A percentile compares a stretch with the other conserved stretches of the same genome.
Evolutionary conservation across 2,329 filamentous ascomycete species (phyloP).

Genomic region (Escovopsis sp.): DNA sequence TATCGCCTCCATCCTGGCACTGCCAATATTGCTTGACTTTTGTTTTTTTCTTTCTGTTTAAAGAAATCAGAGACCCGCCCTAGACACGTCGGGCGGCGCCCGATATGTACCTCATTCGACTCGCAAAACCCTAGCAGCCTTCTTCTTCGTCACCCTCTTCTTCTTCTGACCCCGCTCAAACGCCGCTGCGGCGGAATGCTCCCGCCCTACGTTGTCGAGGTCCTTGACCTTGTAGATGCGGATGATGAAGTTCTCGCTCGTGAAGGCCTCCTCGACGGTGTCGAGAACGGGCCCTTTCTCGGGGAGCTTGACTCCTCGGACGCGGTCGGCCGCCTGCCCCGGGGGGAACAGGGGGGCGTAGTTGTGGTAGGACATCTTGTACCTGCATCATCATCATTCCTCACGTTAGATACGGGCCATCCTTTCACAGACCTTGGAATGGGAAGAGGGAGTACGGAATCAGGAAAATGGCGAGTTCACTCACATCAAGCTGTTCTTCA

Average conservation of each 20-base stretch:
- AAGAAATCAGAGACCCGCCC: background rate
- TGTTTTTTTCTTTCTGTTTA: no score
- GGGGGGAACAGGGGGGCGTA: slow-evolving; percentile 81
- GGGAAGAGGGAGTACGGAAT: no score
- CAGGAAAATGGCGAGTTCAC: no score
- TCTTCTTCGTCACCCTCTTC: slow-evolving; percentile 61
- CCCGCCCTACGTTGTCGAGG: slow-evolving; percentile 85
- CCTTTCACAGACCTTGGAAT: background rate
- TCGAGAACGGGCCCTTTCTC: slow-evolving; percentile 71
- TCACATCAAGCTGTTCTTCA: slow-evolving; percentile 99
- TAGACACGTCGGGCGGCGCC: background rate
- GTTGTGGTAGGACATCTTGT: slow-evolving; percentile 99
- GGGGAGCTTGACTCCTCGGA: slow-evolving; percentile 69
- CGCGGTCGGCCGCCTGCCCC: slow-evolving; percentile 80
- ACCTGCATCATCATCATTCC: slow-evolving; percentile 56
- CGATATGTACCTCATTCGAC: slow-evolving; percentile 42
- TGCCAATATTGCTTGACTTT: no score
- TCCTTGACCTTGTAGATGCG: slow-evolving; percentile 99
- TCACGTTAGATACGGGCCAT: slow-evolving; percentile 11
- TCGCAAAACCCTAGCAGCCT: slow-evolving; percentile 54
- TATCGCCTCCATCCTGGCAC: no score
- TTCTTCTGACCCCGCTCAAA: slow-evolving; percentile 74
- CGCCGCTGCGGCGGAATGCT: slow-evolving; percentile 53
- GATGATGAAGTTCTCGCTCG: slow-evolving; percentile 99
- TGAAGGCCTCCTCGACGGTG: slow-evolving; percentile 91